These are phyloP conservation scores for Fusarium sp. DNA, from an alignment of 2,329 filamentous ascomycete genomes.

Conservation along the genomic window DNA sequence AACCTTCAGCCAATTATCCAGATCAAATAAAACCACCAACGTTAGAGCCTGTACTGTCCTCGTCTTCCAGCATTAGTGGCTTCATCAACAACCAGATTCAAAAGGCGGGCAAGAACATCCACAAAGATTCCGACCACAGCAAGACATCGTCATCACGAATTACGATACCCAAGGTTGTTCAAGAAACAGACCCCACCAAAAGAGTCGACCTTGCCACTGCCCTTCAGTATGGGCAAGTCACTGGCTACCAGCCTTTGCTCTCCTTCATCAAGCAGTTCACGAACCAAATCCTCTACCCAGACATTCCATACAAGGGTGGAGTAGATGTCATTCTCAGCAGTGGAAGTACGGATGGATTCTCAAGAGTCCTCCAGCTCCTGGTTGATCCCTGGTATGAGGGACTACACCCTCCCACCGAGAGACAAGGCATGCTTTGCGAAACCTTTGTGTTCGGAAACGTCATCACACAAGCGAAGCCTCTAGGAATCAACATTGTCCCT, in stretches of 20 bases:
- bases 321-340: slow-evolving; percentile 83
- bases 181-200: slow-evolving; percentile 68
- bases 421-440: slow-evolving; percentile 84
- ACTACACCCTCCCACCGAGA: slow-evolving; percentile 73
- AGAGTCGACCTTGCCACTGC: slow-evolving; percentile 86
- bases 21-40: slow-evolving; percentile 34
- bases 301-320: slow-evolving; percentile 80
- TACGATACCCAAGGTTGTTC: slow-evolving; percentile 75
- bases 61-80: neutral
- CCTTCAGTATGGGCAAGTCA: slow-evolving; percentile 86
- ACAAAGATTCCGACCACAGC: slow-evolving; percentile 50
- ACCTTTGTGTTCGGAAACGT: slow-evolving; percentile 85
- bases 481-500: slow-evolving; percentile 78
- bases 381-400: slow-evolving; percentile 80
- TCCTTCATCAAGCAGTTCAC: slow-evolving; percentile 84
- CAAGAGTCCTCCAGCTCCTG: slow-evolving; percentile 81
- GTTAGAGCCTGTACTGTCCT: neutral
- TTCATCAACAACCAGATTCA: neutral
- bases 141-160: slow-evolving; percentile 62
- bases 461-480: slow-evolving; percentile 73
- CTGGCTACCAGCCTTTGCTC: slow-evolving; percentile 83
- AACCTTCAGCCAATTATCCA: slow-evolving; percentile 74
- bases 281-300: slow-evolving; percentile 80
- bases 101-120: neutral
- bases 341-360: slow-evolving; percentile 87